Base-by-base conservation (phyloP, 352 stramenopile genomes). In the Globisporangium megalacanthum region DNA sequence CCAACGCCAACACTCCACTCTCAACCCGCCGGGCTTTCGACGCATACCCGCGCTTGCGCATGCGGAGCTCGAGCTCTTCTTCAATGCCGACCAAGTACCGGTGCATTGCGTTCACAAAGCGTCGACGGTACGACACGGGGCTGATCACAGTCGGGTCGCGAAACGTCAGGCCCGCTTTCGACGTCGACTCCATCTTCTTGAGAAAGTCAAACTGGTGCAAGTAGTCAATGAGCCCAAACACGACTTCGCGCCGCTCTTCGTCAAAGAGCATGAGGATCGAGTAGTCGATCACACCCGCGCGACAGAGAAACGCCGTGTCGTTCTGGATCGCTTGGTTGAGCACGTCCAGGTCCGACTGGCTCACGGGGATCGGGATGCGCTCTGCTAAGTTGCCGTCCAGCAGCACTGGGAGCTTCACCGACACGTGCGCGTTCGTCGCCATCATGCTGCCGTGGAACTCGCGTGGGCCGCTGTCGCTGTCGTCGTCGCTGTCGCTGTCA, bases 161-260 rank as follows among this genome's bases (percentile, higher is more conserved):
- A 62, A 93, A 93, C 15, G 75, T 92, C 57, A 93, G 67, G 33
- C 78, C 89, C 0, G 83, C 83, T 55, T 95, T 95, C 1, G 85
- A 92, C 3, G 83, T 92, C 19, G 85, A 95, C 63, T 95, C 85
- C 77, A 95, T 92, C 53, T 92, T 92, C 61, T 95, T 95, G 17
- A 95, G 58, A 56, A 95, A 91, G 58, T 95, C 85, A 53, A 91
- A 95, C 49, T 95, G 85, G 52, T 95, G 85, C 54, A 95, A 58
- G 50, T 93, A 95, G 56, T 95, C 85, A 56, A 95, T 95, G 14
- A 95, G 63, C 1, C 81, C 80, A 11, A 91, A 76, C 17, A 90
- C 72, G 17, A 95, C 73, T 59, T 81, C 73, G 0, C 83, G 77
- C 17, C 82, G 79, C 15, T 88, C 68, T 57, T 95, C 85, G 57